Evolutionary conservation across 805 yeast species (phyloP).

Genomic region (Saccharomycopsis oosterbeekiorum): DNA sequence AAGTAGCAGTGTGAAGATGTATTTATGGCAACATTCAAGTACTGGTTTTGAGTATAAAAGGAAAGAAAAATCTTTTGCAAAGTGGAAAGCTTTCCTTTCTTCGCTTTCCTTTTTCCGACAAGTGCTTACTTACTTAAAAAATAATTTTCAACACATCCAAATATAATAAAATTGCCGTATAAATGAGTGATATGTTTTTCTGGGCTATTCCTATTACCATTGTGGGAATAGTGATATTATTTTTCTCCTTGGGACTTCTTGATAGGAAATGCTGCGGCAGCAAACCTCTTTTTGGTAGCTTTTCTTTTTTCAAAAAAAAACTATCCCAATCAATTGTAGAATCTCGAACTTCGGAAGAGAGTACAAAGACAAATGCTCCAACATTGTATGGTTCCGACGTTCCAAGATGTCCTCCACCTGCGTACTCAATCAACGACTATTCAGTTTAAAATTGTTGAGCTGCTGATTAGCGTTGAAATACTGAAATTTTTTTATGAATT

Average conservation of each 20-base stretch:
- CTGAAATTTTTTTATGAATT: too few species aligned
- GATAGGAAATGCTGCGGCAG: not conserved
- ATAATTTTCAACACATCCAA: too few species aligned
- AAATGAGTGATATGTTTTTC: not conserved
- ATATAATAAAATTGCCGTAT: too few species aligned
- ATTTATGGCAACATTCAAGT: too few species aligned
- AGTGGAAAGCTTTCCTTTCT: too few species aligned
- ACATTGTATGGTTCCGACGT: not conserved
- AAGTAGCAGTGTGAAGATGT: too few species aligned
- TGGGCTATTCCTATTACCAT: not conserved
- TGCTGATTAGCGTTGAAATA: too few species aligned
- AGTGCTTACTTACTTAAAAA: too few species aligned
- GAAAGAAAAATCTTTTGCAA: too few species aligned
- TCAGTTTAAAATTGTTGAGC: not conserved
- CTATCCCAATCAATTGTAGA: not conserved
- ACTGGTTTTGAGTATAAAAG: too few species aligned
- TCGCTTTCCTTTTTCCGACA: too few species aligned
- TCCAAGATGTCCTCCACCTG: not conserved
- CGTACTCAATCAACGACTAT: not conserved
- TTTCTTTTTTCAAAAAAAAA: not conserved
- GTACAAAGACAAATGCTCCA: not conserved
- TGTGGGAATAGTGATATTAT: not conserved
- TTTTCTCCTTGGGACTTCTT: not conserved
- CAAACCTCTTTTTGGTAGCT: not conserved
- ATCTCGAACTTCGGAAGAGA: not conserved